phyloP scores from a whole-genome alignment of 495 filamentous ascomycete genomes.

The Neurospora sp. region DNA sequence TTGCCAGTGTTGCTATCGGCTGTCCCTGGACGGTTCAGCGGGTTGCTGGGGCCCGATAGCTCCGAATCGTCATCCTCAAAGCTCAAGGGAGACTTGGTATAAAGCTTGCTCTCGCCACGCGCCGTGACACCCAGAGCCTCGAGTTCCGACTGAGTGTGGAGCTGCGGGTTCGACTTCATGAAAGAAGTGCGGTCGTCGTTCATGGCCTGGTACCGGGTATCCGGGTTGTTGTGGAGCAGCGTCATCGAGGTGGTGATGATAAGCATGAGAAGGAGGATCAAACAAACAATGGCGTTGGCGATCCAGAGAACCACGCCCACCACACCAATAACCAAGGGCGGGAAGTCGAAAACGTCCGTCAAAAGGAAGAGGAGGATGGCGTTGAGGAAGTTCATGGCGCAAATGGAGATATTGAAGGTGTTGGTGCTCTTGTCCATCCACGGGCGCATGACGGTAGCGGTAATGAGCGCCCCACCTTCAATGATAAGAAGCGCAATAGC shows the following conservation, averaged over 20 bases:
- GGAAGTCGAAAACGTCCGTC: constrained; percentile 75
- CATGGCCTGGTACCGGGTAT: constrained; percentile 94
- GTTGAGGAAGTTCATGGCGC: constrained; percentile 82
- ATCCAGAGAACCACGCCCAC: constrained; percentile 94
- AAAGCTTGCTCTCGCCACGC: constrained; percentile 65
- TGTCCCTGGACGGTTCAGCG: constrained; percentile 12
- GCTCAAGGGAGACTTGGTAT: constrained; percentile 49
- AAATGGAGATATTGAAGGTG: constrained; percentile 90
- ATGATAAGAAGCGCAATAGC: constrained; percentile 79
- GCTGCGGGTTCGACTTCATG: constrained; percentile 92
- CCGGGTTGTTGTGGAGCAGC: constrained; percentile 87
- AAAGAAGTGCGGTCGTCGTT: constrained; percentile 92
- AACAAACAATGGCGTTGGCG: constrained; percentile 76
- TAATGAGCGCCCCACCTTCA: constrained; percentile 73
- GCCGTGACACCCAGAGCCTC: constrained; percentile 91
- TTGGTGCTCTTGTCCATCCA: constrained; percentile 99
- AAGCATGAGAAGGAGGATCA: constrained; percentile 80
- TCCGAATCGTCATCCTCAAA: constrained; percentile 74
- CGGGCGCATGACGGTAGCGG: constrained; percentile 68
- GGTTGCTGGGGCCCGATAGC: constrained; percentile 31
- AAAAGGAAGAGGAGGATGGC: constrained; percentile 78
- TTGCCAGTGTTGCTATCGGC: constrained; percentile 5
- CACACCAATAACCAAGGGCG: constrained; percentile 78
- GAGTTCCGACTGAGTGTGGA: constrained; percentile 68
- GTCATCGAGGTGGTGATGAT: constrained; percentile 75